phyloP scores from a whole-genome alignment of 2,329 filamentous ascomycete species.

The Trichocomaceae sp. region DNA sequence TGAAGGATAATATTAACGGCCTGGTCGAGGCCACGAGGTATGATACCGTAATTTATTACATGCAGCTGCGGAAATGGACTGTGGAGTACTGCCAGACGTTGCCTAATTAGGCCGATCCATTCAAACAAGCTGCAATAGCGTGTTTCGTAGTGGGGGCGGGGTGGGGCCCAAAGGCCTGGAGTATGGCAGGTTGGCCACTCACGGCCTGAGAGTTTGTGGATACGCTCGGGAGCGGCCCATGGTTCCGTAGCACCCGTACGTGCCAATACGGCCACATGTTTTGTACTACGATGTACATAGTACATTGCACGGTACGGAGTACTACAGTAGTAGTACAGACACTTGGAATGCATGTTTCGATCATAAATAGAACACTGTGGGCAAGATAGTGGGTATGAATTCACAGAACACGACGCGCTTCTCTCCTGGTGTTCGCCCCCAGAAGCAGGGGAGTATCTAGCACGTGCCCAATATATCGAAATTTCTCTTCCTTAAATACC shows the following conservation, averaged over 20 bases:
- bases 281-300: neutral
- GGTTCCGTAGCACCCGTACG: neutral
- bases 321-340: no score
- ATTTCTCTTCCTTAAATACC: conserved; percentile 28
- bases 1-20: no score
- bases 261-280: neutral
- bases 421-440: conserved; percentile 51
- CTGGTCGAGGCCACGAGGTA: no score
- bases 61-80: no score
- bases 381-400: no score
- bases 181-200: neutral
- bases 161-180: neutral
- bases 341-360: no score
- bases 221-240: conserved; percentile 1
- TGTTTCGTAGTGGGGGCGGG: neutral
- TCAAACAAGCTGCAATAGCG: neutral
- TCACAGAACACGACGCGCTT: no score
- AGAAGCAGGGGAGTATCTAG: neutral
- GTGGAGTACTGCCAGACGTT: no score
- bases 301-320: no score
- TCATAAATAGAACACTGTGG: no score
- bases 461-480: conserved; percentile 27
- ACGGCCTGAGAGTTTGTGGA: neutral
- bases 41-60: no score
- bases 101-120: neutral